Conservation (phyloP, 805 yeast species). For the Tetrapisispora arboricola region DNA sequence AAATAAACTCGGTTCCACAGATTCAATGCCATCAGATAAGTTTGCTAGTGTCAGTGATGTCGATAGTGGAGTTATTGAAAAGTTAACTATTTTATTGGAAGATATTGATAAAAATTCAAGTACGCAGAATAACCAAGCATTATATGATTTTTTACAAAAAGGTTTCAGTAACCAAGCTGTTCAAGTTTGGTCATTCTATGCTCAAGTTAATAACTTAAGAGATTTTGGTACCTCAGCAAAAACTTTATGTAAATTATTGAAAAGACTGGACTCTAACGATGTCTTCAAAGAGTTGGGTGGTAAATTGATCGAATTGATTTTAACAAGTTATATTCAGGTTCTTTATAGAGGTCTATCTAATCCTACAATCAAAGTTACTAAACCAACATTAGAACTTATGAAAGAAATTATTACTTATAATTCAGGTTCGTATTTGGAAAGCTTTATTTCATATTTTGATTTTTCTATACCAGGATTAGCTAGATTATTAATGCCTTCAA, state of each 20-base stretch:
- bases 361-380: conserved; percentile 46
- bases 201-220: conserved; percentile 41
- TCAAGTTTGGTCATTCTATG: conserved; percentile 40
- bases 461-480: conserved; percentile 51
- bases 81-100: conserved; percentile 16
- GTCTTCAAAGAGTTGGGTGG: conserved; percentile 15
- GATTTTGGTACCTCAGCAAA: conserved; percentile 38
- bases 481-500: conserved; percentile 46
- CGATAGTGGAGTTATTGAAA: conserved; percentile 22
- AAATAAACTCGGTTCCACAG: no score
- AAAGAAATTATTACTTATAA: conserved; percentile 40
- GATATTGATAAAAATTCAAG: conserved; percentile 12
- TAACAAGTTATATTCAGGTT: conserved; percentile 48
- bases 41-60: conserved; percentile 8
- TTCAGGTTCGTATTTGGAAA: conserved; percentile 42
- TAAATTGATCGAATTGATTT: conserved; percentile 35
- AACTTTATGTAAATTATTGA: conserved; percentile 32
- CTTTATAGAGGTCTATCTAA: conserved; percentile 59
- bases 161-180: conserved; percentile 31
- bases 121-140: conserved; percentile 17
- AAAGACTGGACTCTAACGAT: conserved; percentile 13
- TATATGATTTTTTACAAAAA: conserved; percentile 27
- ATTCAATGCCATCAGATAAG: not conserved
- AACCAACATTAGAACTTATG: conserved; percentile 52
- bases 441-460: conserved; percentile 59